These are phyloP conservation scores for Carex parvula DNA, from an alignment of 176 grass and related monocot species.

Conservation along the genomic window DNA sequence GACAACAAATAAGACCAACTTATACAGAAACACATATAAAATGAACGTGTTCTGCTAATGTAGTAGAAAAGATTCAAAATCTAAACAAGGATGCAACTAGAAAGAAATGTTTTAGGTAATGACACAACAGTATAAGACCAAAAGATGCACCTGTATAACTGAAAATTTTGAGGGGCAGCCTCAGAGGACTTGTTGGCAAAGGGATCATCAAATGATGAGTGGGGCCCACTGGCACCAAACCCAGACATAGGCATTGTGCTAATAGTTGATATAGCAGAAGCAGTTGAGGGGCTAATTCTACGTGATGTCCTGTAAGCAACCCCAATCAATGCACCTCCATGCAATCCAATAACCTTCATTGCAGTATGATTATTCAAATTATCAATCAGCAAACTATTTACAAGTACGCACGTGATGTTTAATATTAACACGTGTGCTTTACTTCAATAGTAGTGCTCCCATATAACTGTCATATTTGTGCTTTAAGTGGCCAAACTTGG, in stretches of 20 bases:
- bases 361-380: neutral
- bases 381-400: slow-evolving; percentile 6
- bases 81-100: neutral
- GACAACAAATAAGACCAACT: neutral
- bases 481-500: neutral
- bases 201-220: slow-evolving; percentile 81
- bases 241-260: slow-evolving; percentile 92
- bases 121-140: neutral
- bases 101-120: neutral
- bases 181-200: slow-evolving; percentile 61
- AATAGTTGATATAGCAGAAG: slow-evolving; percentile 89
- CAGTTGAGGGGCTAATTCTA: slow-evolving; percentile 80
- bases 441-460: neutral
- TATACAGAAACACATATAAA: neutral
- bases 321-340: slow-evolving; percentile 94
- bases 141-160: slow-evolving; percentile 77
- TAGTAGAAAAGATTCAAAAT: neutral
- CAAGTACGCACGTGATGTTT: neutral
- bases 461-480: neutral
- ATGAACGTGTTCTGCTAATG: neutral
- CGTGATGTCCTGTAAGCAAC: slow-evolving; percentile 92
- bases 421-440: neutral
- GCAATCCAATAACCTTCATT: slow-evolving; percentile 89
- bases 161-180: slow-evolving; percentile 87
- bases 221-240: slow-evolving; percentile 68